Evolutionary conservation across 768 basidiomycete species (phyloP), one percentile per base, ranked within the genome.

Genomic region (Suillus luteus): DNA sequence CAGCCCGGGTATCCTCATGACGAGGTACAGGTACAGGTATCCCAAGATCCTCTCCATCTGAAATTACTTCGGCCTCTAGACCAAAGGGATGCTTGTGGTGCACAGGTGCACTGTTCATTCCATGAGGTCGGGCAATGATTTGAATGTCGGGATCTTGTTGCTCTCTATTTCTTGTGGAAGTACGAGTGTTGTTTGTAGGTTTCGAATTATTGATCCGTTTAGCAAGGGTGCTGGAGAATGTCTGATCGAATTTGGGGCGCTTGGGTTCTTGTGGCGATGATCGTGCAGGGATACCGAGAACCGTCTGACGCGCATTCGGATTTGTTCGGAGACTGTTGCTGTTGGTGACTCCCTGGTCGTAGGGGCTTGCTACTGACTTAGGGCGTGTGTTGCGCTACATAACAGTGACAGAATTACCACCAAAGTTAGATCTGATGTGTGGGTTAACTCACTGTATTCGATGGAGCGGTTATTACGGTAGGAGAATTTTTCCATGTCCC

Each of bases 121-220:
- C 7, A 33, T 31, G 48, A 52, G 65, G 63, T 8, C 55, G 46
- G 38, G 65, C 57, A 27, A 69, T 59, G 24, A 63, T 61, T 60
- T 72, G 74, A 22, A 77, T 49, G 40, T 73, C 76, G 11, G 65
- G 37, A 55, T 73, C 72, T 15, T 52, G 2, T 57, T 41, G 40
- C 40, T 27, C 40, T 41, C 24, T 12, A 41, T 31, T 11, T 43
- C 52, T 59, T 5, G 61, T 65, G 14, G 66, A 59, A 5, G 64
- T 55, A 37, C 60, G 40, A 2, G 63, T 54, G 40, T 64, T 71
- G 3, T 31, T 62, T 8, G 48, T 40, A 14, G 12, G 14, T 31
- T 19, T 40, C 24, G 57, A 11, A 41, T 58, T 62, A 8, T 17
- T 19, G 15, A 38, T 37, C 40, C 41, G 62, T 33, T 2, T 35